Conservation (phyloP, 495 filamentous ascomycete species). For the Lasiosphaeria hispida region DNA sequence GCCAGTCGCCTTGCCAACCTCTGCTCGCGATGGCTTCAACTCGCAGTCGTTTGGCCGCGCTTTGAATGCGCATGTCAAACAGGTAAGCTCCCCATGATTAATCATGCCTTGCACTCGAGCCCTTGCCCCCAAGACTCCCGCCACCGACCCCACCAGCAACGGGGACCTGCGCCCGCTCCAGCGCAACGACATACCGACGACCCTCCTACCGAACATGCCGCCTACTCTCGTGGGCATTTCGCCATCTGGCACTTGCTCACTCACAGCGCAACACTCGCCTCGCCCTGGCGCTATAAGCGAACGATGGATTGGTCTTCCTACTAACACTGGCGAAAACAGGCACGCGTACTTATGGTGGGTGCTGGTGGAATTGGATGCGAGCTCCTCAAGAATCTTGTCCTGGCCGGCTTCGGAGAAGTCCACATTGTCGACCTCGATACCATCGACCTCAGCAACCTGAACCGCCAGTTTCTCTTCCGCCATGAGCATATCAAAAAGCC, state of each 20-base stretch:
- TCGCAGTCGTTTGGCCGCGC: constrained; percentile 42
- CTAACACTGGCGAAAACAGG: constrained; percentile 52
- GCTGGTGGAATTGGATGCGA: constrained; percentile 98
- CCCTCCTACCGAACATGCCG: too few species aligned
- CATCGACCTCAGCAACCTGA: constrained; percentile 96
- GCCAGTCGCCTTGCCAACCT: constrained; percentile 11
- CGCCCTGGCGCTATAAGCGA: constrained; percentile 14
- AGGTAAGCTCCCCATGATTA: constrained; percentile 34
- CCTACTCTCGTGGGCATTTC: neutral
- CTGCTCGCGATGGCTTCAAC: constrained; percentile 40
- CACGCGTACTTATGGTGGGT: constrained; percentile 89
- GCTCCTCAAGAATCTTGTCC: constrained; percentile 92
- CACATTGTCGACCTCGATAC: constrained; percentile 98
- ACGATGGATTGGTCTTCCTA: constrained; percentile 9
- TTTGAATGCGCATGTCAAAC: constrained; percentile 44
- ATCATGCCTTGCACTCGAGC: too few species aligned
- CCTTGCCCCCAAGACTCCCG: too few species aligned
- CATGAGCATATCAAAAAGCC: constrained; percentile 97
- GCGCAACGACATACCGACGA: too few species aligned
- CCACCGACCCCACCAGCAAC: too few species aligned
- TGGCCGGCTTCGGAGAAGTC: constrained; percentile 90
- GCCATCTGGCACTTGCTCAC: neutral
- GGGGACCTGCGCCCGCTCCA: too few species aligned
- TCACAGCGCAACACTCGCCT: neutral
- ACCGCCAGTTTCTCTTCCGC: constrained; percentile 96